Evolutionary conservation across 768 basidiomycete genomes (phyloP).

Genomic region (Lactarius trivialis): DNA sequence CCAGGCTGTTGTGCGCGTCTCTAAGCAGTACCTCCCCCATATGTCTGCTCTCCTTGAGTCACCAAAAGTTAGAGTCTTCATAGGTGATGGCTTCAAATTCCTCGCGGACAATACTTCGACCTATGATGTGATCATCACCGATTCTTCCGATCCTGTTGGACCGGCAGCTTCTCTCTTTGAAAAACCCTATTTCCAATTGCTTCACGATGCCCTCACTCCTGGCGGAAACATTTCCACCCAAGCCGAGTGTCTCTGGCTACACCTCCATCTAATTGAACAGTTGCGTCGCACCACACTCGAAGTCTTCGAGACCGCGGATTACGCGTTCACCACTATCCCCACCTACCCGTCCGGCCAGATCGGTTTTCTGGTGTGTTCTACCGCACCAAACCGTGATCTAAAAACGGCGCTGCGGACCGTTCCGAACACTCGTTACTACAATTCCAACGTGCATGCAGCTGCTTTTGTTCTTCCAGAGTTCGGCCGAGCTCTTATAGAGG

Average conservation of each 20-base stretch:
- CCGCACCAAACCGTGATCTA: conserved; percentile 63
- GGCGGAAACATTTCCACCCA: conserved; percentile 95
- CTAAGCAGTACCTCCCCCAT: conserved; percentile 87
- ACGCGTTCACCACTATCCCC: conserved; percentile 94
- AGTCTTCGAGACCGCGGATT: conserved; percentile 78
- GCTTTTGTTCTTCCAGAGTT: conserved; percentile 95
- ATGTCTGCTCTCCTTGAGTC: conserved; percentile 82
- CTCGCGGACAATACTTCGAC: conserved; percentile 77
- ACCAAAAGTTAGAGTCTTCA: conserved; percentile 73
- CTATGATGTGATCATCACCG: conserved; percentile 98
- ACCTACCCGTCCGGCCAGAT: conserved; percentile 99
- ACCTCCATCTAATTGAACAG: conserved; percentile 77
- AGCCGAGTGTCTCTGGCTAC: conserved; percentile 93
- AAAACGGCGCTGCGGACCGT: conserved; percentile 68
- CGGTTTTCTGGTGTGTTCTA: conserved; percentile 87
- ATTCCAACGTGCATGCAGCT: conserved; percentile 65
- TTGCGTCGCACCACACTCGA: conserved; percentile 60
- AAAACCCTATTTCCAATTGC: conserved; percentile 93
- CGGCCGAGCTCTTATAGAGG: conserved; percentile 64
- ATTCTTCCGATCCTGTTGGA: conserved; percentile 96
- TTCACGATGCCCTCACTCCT: conserved; percentile 81
- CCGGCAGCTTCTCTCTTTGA: conserved; percentile 93
- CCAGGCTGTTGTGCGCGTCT: conserved; percentile 90
- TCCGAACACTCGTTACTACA: conserved; percentile 76
- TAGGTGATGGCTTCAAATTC: conserved; percentile 98